Base-by-base conservation (phyloP, 345 rosid species). In the Sapria himalayana region DNA sequence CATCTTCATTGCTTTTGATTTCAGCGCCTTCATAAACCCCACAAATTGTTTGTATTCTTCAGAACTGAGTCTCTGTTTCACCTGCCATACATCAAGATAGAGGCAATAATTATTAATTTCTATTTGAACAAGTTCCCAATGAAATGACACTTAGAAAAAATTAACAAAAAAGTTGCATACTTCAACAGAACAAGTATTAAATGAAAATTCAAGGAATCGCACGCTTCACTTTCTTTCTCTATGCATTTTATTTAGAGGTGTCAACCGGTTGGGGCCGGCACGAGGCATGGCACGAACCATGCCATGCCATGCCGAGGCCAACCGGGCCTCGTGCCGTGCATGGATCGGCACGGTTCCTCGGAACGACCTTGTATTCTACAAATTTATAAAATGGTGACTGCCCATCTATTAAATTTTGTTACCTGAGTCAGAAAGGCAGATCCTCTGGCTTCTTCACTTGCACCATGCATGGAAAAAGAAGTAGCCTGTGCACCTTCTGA, bases 41-140 rank as follows among this genome's bases (percentile, higher is more conserved):
- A 89, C 66, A 60, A 89, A 89, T 41, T 78, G 71, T 49, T 71
- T 72, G 48, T 89, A 89, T 61, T 89, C 93, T 37, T 71, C 41
- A 31, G 82, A 34, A 52, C 48, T 70, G 39, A 89, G 93, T 55
- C 71, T 72, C 62, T 71, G 82, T 51, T 67, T 65, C 9, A 70
- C 93, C 98, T 72, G 70, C 29, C 40, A 39, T 21, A 8, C 14
- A 44, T 35, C 22, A 49, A 31, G 15, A 33, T n/a, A n/a, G n/a
- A n/a, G n/a, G n/a, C n/a, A n/a, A n/a, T n/a, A n/a, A n/a, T n/a
- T n/a, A n/a, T n/a, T n/a, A n/a, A n/a, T n/a, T n/a, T n/a, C n/a
- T n/a, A n/a, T 25, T 29, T 1, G 25, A 33, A 25, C 16, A 21
- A 16, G 21, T 45, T 10, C 11, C 7, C 3, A 39, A 32, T 19